Conservation (phyloP, 371 early-diverging fungal genomes). For the Scutellospora calospora region DNA sequence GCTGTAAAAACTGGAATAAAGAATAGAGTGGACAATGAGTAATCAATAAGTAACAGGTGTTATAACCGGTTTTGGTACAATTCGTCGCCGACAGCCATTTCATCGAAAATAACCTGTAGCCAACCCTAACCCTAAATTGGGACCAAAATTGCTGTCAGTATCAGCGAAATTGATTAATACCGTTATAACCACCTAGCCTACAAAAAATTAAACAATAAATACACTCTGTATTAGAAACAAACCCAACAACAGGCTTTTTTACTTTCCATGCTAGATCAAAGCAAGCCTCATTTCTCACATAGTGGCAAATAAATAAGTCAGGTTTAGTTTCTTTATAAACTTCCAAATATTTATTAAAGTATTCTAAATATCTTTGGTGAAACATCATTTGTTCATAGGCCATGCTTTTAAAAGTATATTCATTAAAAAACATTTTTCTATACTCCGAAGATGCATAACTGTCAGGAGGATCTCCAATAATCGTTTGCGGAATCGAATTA, state of each 20-base stretch:
- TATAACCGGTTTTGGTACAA: no score
- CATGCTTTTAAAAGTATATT: not conserved
- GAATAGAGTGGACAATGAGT: no score
- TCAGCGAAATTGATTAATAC: no score
- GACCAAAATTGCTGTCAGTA: no score
- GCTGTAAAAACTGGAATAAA: no score
- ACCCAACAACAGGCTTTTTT: slow-evolving; percentile 2
- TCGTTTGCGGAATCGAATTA: not conserved
- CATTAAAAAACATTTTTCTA: not conserved
- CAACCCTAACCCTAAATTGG: no score
- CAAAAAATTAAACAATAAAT: not conserved
- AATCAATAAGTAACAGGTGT: no score
- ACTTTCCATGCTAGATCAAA: slow-evolving; percentile 36
- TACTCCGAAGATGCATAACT: no score
- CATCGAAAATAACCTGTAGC: no score
- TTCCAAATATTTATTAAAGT: not conserved
- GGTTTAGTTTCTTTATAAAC: slow-evolving; percentile 7
- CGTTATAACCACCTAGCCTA: no score
- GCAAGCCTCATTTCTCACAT: slow-evolving; percentile 12
- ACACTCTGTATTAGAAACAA: not conserved
- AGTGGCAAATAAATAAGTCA: slow-evolving; percentile 27
- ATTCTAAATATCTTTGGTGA: not conserved
- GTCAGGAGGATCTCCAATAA: not conserved
- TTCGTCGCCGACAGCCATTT: no score
- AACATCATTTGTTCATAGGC: not conserved